Base-by-base conservation (phyloP, 2,329 filamentous ascomycete genomes). In the Cladosporium sp. region DNA sequence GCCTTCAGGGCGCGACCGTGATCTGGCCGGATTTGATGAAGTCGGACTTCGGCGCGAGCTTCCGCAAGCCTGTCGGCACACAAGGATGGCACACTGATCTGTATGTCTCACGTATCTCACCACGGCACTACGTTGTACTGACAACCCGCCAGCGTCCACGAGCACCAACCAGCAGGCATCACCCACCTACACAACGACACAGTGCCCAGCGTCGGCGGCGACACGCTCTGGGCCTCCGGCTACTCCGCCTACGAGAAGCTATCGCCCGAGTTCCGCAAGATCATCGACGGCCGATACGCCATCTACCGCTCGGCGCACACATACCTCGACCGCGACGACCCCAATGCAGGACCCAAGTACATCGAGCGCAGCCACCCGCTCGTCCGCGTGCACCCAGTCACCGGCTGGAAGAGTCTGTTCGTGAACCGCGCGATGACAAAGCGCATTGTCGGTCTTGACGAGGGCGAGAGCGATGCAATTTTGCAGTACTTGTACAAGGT, bases 171-270 rank as follows among this genome's bases (percentile, higher is more conserved):
- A 1, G 88, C 89, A 0, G 89, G 88, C 6, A 73, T 74, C 23
- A 75, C 74, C 2, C 72, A 74, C 49, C 69, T 76, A 0, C 72
- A 76, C 67, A 74, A 74, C 60, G 71, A 74, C 61, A 88, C 87
- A 0, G 81, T 91, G 0, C 88, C 88, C 0, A 81, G 81, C 0
- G 73, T 86, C 0, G 89, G 89, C 1, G 89, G 89, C 12, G 89
- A 92, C 74, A 91, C 89, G 0, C 83, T 91, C 0, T 92, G 89
- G 89, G 87, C 89, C 0, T 87, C 84, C 66, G 88, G 89, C 1
- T 91, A 91, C 72, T 80, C 85, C 0, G 89, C 89, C 0, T 92
- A 92, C 70, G 88, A 91, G 76, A 91, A 91, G 77, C 82, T 91
- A 0, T 89, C 87, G 1, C 89, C 89, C 0, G 84, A 80, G 2